Base-by-base conservation (phyloP, 805 yeast genomes). In the Barnettozyma californica region DNA sequence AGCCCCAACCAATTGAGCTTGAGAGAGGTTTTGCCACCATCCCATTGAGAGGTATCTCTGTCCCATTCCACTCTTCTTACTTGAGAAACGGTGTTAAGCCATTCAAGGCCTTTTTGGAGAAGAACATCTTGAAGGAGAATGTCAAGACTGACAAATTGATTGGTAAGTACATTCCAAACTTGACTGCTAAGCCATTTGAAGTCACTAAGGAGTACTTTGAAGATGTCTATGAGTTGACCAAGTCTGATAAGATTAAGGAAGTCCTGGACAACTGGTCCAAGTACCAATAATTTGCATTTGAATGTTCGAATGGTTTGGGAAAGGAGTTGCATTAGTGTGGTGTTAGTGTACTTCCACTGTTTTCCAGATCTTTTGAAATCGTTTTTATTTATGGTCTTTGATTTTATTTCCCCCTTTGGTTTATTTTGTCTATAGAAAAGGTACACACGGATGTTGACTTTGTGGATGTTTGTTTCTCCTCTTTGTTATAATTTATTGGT, bases 11-110 rank as follows among this genome's bases (percentile, higher is more conserved):
- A 60, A 88, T 94, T 67, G 95, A 90, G 48, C 78, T 95, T 64
- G 95, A 94, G 74, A 86, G 99, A 75, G 99, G 99, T 23, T 92
- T 88, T 61, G 98, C 99, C 38, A 92, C 94, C 63, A 94, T 94
- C 62, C 99, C 99, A 68, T 81, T 94, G 70, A 90, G 86, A 77
- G 99, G 99, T 61, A 94, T 94, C 58, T 89, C 97, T n/a, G 99
- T 94, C 67, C 99, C 99, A 54, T 94, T 94, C 97, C 99, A 94
- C 74, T 90, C 97, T 26, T 84, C 96, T n/a, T 94, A 95, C 75
- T 79, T 94, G 75, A 86, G 92, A 79, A 87, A 94, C 49, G 99
- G 99, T 73, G 99, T 94, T 52, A 92, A 91, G 73, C 99, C 99
- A 63, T 94, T 94, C 88, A 91, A 92, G 78, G 87, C 90, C 74